A percentile compares a stretch with the other conserved stretches of the same genome.
phyloP scores from a whole-genome alignment of 441 rosid species.

The Pelargonium myrrhifolium region DNA sequence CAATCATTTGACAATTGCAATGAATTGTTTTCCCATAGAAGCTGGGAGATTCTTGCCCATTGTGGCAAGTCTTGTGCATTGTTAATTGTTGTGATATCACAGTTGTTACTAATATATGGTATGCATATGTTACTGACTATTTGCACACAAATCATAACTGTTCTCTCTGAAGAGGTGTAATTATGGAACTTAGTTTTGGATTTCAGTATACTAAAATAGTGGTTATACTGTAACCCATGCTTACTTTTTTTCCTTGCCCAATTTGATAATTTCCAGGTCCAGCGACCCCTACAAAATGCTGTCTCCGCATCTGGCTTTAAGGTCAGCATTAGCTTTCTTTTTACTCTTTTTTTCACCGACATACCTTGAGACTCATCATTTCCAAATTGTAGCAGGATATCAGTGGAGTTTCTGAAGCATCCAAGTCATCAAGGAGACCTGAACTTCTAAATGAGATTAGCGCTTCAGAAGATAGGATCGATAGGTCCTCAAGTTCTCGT shows the following conservation, averaged over 20 bases:
- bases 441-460: slow-evolving; percentile 23
- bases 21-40: background rate
- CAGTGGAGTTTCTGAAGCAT: slow-evolving; percentile 21
- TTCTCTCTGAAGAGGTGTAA: no score
- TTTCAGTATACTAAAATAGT: no score
- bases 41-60: no score
- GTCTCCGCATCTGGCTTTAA: slow-evolving; percentile 29
- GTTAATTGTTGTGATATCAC: no score
- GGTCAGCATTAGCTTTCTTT: slow-evolving; percentile 17
- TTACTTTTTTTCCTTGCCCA: slow-evolving; percentile 6
- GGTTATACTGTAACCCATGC: no score
- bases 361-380: slow-evolving; percentile 4
- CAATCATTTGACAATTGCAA: background rate
- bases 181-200: no score
- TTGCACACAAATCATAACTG: no score
- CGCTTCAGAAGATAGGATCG: slow-evolving; percentile 22
- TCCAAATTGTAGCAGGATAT: slow-evolving; percentile 35
- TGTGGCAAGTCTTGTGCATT: no score
- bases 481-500: slow-evolving; percentile 30
- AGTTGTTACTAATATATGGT: no score
- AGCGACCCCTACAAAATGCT: slow-evolving; percentile 25
- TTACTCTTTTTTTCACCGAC: background rate
- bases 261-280: slow-evolving; percentile 29
- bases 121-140: no score
- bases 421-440: slow-evolving; percentile 27